Percentiles rank a stretch among this genome's conserved stretches.
Conservation (phyloP, 495 filamentous ascomycete species). For the Aspergillus asperescens region DNA sequence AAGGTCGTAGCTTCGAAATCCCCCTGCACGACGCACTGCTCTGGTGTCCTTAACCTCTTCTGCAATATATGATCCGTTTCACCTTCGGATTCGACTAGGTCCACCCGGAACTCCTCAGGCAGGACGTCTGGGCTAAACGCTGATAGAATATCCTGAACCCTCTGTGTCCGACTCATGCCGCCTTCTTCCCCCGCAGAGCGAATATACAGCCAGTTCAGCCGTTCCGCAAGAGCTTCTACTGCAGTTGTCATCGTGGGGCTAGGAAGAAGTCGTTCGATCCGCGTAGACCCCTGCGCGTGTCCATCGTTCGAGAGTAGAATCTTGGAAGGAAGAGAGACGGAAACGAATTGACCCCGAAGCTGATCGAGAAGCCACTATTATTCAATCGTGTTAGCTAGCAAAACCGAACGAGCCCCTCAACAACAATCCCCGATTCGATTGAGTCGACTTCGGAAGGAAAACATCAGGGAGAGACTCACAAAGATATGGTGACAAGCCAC, state of each 20-base stretch:
- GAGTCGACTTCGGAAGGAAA: background rate
- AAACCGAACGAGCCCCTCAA: background rate
- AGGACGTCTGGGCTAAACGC: constrained; percentile 41
- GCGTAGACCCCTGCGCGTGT: constrained; percentile 28
- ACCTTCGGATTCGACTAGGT: constrained; percentile 26
- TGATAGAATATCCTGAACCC: constrained; percentile 46
- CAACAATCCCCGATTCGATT: background rate
- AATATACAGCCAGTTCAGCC: constrained; percentile 36
- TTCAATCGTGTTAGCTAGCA: background rate
- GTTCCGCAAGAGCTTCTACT: constrained; percentile 35
- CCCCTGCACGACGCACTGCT: constrained; percentile 44
- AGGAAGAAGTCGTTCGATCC: constrained; percentile 36
- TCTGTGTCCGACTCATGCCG: constrained; percentile 37
- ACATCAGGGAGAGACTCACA: constrained; percentile 32
- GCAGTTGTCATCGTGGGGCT: constrained; percentile 14
- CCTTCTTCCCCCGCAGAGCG: constrained; percentile 24
- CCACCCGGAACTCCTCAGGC: constrained; percentile 42
- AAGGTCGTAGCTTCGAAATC: constrained; percentile 50
- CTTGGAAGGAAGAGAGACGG: constrained; percentile 22
- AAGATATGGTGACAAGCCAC: constrained; percentile 45
- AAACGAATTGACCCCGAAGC: constrained; percentile 33
- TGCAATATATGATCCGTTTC: background rate
- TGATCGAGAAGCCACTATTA: constrained; percentile 44
- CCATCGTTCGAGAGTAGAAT: constrained; percentile 33
- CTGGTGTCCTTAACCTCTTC: constrained; percentile 26